Conservation (phyloP, 2,329 filamentous ascomycete genomes). For the Trichoderma koningiopsis region DNA sequence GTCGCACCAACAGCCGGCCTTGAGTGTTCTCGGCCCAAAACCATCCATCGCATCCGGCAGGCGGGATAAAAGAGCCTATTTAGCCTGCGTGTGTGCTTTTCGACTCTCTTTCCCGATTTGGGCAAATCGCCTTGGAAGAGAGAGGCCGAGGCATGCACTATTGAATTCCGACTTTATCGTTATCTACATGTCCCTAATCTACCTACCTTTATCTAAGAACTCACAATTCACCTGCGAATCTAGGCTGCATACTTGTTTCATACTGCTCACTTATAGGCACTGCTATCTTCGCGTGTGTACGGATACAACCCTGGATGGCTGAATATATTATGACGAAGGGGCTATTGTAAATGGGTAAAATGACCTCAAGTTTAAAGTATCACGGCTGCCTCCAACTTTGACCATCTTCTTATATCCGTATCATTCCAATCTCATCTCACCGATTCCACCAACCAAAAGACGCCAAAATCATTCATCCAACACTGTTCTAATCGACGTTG, state of each 20-base stretch:
- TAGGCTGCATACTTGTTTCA: not conserved
- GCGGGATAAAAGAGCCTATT: not conserved
- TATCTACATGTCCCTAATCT: too few species aligned
- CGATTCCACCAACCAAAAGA: not conserved
- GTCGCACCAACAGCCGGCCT: not conserved
- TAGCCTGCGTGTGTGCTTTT: not conserved
- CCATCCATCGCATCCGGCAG: not conserved
- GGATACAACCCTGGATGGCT: not conserved
- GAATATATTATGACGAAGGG: not conserved
- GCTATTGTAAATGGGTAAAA: not conserved
- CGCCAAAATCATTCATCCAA: not conserved
- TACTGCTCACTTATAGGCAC: not conserved
- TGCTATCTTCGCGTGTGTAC: not conserved
- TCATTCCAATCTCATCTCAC: not conserved
- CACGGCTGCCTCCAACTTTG: not conserved
- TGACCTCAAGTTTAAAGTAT: not conserved
- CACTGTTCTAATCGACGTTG: not conserved
- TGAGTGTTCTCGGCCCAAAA: not conserved
- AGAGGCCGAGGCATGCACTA: not conserved
- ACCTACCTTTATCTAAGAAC: not conserved
- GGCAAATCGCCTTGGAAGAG: not conserved
- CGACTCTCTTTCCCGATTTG: slow-evolving; percentile 6
- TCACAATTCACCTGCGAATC: too few species aligned
- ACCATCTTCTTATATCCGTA: not conserved
- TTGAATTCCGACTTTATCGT: not conserved